These are phyloP conservation scores for Phaffia tasmanica DNA, from an alignment of 768 basidiomycete genomes.

Conservation along the genomic window DNA sequence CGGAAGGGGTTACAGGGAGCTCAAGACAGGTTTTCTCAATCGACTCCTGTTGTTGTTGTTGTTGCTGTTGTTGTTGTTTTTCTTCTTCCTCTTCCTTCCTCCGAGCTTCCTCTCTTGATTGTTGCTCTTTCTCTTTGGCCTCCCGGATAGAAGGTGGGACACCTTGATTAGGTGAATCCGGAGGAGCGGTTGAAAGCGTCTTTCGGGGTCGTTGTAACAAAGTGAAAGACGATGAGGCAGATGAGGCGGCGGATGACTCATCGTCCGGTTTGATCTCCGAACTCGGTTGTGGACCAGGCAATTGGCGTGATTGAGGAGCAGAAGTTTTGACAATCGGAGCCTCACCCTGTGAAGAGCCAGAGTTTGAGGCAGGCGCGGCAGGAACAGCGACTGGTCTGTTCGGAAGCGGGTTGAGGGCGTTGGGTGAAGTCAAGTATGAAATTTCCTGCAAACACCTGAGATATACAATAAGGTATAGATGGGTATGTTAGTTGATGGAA, in stretches of 20 bases:
- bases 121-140: conserved; percentile 6
- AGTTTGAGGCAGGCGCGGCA: background rate
- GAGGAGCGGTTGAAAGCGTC: conserved; percentile 7
- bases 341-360: background rate
- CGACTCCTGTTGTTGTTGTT: background rate
- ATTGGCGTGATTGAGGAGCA: background rate
- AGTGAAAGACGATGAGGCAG: conserved; percentile 1
- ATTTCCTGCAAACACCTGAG: conserved; percentile 90
- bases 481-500: conserved; percentile 24
- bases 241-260: background rate
- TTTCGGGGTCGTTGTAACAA: conserved; percentile 16
- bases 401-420: conserved; percentile 93
- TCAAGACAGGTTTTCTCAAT: background rate
- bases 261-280: conserved; percentile 8
- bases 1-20: background rate
- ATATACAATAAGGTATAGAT: background rate
- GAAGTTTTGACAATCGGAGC: background rate
- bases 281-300: background rate
- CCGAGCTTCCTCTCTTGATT: background rate
- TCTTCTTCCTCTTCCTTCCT: conserved; percentile 7
- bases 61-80: background rate
- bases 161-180: conserved; percentile 11
- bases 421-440: conserved; percentile 88
- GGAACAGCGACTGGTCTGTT: conserved; percentile 50
- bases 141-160: conserved; percentile 21